Base-by-base conservation (phyloP, 78 protist species). In the Anaeramoeba ignava region DNA sequence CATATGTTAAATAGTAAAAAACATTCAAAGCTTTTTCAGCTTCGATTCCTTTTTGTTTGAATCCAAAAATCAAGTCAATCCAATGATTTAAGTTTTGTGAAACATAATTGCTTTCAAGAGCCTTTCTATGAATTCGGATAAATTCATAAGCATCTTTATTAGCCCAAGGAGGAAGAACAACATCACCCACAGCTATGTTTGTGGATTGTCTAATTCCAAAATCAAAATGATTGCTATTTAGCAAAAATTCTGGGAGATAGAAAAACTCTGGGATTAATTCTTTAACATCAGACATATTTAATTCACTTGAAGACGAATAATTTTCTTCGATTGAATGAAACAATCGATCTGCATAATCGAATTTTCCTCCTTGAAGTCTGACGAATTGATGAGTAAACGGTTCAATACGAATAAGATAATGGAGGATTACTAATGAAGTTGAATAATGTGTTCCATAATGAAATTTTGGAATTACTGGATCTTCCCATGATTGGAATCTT, bases 41-140 rank as follows among this genome's bases (percentile, higher is more conserved):
- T 8, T 17, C 73, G 17, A 17, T 17, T 27, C 73, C 73, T 27
- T 17, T 8, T 54, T 54, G 73, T 54, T 54, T 54, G 17, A 27
- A 54, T 54, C 73, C 73, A 54, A 54, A 54, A 54, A 54, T 54
- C 73, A 54, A 54, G 17, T 54, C 73, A 54, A 54, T 54, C 73
- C 73, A 54, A 27, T 54, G 36, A 17, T 54, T 8, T 17, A 54
- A 54, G 17, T 54, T 8, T 54, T 54, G 36, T 27, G 36, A 27
- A 8, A 54, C 73, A 54, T 54, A 54, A 17, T 54, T 17, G 36
- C 36, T 27, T 54, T 54, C 73, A 27, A 54, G 17, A 54, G 73
- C 73, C 17, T 17, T 54, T 54, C 73, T 54, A 54, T 54, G 73
- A 17, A 54, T 54, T 54, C 73, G 8, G 17, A 54, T 54, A 54